Conservation (phyloP, 1,284 basidiomycete species). For the Sporisorium scitamineum region DNA sequence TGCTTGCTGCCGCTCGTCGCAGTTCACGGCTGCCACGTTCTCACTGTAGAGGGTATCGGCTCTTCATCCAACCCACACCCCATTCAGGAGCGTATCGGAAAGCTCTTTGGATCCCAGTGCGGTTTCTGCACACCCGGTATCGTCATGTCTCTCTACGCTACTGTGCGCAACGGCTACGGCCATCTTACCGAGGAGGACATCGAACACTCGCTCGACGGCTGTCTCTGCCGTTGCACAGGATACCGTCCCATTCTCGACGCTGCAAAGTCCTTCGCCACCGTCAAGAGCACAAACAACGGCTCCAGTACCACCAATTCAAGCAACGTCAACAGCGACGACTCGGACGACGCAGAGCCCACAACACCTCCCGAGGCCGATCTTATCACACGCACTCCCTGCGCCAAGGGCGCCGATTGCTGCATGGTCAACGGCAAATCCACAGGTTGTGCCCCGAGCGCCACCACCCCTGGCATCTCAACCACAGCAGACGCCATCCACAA, state of each 20-base stretch:
- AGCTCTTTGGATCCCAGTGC: slow-evolving; percentile 68
- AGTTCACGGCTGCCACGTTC: slow-evolving; percentile 69
- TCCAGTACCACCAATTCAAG: slow-evolving; percentile 11
- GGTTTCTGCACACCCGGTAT: slow-evolving; percentile 68
- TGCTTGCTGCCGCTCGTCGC: slow-evolving; percentile 68
- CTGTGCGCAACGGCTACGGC: slow-evolving; percentile 64
- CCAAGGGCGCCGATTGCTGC: slow-evolving; percentile 58
- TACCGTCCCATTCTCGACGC: slow-evolving; percentile 62
- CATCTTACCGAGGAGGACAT: slow-evolving; percentile 67
- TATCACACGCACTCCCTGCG: slow-evolving; percentile 46
- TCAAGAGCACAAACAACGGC: slow-evolving; percentile 30
- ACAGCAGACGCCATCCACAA: slow-evolving; percentile 42
- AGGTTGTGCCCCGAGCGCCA: slow-evolving; percentile 22
- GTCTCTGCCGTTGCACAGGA: slow-evolving; percentile 68
- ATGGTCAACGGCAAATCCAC: slow-evolving; percentile 49
- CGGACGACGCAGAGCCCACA: slow-evolving; percentile 38
- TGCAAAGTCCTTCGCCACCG: slow-evolving; percentile 60
- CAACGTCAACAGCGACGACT: slow-evolving; percentile 34
- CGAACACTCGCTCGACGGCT: slow-evolving; percentile 69
- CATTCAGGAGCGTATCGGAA: slow-evolving; percentile 68
- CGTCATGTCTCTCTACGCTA: slow-evolving; percentile 69
- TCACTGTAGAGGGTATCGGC: slow-evolving; percentile 70
- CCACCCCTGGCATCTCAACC: slow-evolving; percentile 29
- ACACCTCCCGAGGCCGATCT: slow-evolving; percentile 49
- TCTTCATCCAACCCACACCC: slow-evolving; percentile 68